Conservation (phyloP, 768 basidiomycete species). For the Butyriboletus loyo region DNA sequence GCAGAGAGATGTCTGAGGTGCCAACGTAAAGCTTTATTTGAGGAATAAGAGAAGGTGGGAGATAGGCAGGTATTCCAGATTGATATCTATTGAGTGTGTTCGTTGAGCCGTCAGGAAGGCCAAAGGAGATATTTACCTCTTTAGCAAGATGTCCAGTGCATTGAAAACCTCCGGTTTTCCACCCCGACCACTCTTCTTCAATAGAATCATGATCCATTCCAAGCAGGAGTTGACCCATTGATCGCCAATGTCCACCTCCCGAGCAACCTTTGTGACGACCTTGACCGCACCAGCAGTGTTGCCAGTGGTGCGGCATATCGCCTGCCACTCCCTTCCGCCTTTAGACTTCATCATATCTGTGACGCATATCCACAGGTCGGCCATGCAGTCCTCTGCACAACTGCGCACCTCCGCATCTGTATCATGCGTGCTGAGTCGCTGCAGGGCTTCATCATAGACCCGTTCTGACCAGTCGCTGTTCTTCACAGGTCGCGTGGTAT, state of each 20-base stretch:
- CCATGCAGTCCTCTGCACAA: conserved; percentile 78
- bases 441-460: conserved; percentile 72
- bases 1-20: conserved; percentile 71
- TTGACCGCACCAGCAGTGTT: conserved; percentile 74
- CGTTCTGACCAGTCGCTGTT: conserved; percentile 62
- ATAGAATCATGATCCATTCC: conserved; percentile 68
- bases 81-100: conserved; percentile 37
- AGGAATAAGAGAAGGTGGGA: conserved; percentile 61
- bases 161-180: conserved; percentile 80
- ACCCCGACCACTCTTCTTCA: conserved; percentile 74
- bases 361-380: conserved; percentile 85
- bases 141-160: conserved; percentile 69
- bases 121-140: conserved; percentile 43
- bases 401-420: conserved; percentile 90
- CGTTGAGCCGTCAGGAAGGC: neutral
- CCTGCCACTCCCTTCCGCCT: conserved; percentile 76
- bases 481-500: conserved; percentile 68
- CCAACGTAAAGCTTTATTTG: conserved; percentile 77
- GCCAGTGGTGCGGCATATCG: conserved; percentile 66
- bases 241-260: conserved; percentile 64
- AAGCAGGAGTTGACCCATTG: conserved; percentile 81
- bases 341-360: conserved; percentile 65
- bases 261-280: conserved; percentile 83
- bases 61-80: conserved; percentile 48
- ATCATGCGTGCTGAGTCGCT: conserved; percentile 70